Evolutionary conservation across 306 rosid species (phyloP), one percentile per base, ranked within the genome.

Genomic region (Psophocarpus tetragonolobus): DNA sequence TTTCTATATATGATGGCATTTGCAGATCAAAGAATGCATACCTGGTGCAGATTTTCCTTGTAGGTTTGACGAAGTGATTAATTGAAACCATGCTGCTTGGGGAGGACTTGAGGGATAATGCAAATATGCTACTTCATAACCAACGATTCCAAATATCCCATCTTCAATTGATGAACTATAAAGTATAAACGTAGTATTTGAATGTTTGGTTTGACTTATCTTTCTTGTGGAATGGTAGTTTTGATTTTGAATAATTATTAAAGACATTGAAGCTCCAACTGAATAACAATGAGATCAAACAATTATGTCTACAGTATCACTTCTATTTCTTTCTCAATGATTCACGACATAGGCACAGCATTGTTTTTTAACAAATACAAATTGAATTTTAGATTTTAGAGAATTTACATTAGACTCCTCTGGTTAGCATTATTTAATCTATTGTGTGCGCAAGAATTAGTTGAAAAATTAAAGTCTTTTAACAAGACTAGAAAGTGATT

Each of bases 181-280:
- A 7, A 27, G 39, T 20, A n/a, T n/a, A n/a, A n/a, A 1, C 68
- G 33, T 44, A 4, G 53, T 44, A 7, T 42, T 81, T 74, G 88
- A 81, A 47, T 70, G 83, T 51, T 74, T 65, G 83, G 88, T 82
- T 73, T 79, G 80, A 48, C 79, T 47, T 73, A 4, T 15, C 64
- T 68, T 4, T 21, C 9, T 41, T n/a, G 23, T 8, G 1, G 81
- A 77, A 73, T 81, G 78, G 78, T 68, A 78, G 85, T 63, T 85
- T 77, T 81, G 71, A 77, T 33, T 29, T 71, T 81, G 71, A 77
- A 44, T 29, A 65, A 11, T 14, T 15, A 48, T 11, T 2, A 53
- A n/a, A 5, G 35, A 29, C 35, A 30, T 38, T 3, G 18, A 14
- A 64, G 35, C 45, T 3, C 10, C 26, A 61, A 30, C 13, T 0